Base-by-base conservation (phyloP, 768 basidiomycete species). In the Scleroderma bovista region DNA sequence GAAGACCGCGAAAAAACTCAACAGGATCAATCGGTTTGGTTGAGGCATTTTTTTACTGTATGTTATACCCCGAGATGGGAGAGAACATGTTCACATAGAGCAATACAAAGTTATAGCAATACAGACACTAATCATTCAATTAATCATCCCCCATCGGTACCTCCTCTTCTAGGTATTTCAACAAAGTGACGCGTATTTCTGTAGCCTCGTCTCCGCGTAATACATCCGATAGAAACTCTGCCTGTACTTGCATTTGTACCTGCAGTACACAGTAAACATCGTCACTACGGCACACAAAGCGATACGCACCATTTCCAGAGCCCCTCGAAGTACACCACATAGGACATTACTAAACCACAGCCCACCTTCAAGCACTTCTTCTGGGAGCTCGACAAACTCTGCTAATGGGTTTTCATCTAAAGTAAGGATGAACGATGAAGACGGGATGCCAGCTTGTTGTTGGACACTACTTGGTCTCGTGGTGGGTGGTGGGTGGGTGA, bases 311-410 rank as follows among this genome's bases (percentile, higher is more conserved):
- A 99, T 98, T 72, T 99, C 96, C 45, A 99, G 66, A 32, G 93
- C 82, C 3, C 96, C 96, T 46, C 94, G 74, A 44, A 98, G 68
- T 8, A 98, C 95, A 5, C 96, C 96, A 60, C 93, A 95, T 2
- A 96, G 72, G 38, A 98, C 86, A 68, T 98, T 98, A 68, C 90
- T 93, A 67, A 93, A 98, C 91, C 93, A 96, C 32, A 99, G 69
- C 1, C 93, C 94, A 16, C 92, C 92, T 61, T 95, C 90, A 23
- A 94, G 72, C 2, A 81, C 93, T 57, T 96, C 93, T 46, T 93
- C 88, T 1, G 96, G 95, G 19, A 99, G 75, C 63, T 98, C 96
- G 20, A 95, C 95, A 68, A 99, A 97, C 60, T 99, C 96, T 8
- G 93, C 83, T 51, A 99, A 66, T 0, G 96, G 96, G 63, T 99